Base-by-base conservation (phyloP, 2,329 filamentous ascomycete species). In the Helicocarpus griseus region DNA sequence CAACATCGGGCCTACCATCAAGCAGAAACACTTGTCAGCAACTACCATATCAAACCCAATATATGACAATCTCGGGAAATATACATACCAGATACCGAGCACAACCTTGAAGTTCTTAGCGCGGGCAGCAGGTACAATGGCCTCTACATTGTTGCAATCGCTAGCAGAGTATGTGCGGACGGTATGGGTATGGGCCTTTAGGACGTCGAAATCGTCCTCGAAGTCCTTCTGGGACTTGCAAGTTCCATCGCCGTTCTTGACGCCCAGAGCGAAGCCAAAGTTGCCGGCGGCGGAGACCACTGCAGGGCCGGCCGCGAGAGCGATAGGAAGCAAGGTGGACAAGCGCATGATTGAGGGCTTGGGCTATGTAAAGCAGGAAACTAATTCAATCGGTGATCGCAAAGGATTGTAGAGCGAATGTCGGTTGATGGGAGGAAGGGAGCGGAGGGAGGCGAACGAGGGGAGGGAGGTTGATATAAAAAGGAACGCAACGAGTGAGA, bases 161-260 rank as follows among this genome's bases (percentile, higher is more conserved):
- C 73, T 77, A 17, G 81, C 80, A 19, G 83, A 76, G 67, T 87
- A 88, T 52, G 80, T 79, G 54, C 85, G 78, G 46, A 87, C 82
- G 35, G 85, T 59, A 33, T 71, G 79, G 38, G 78, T 72, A 45
- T 73, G 63, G 47, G 65, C 63, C 58, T 75, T 73, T 61, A 87
- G 74, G 47, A 77, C 75, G 51, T 80, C 75, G 65, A 87, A 85
- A 65, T 87, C 84, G 47, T 70, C 72, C 59, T 80, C 76, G 67
- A 84, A 87, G 67, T 87, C 83, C 43, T 67, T 63, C 40, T 74
- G 70, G 35, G 69, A 69, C 69, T 87, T 87, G 77, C 84, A 87
- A 38, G 64, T 67, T 39, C 76, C 78, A 60, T 81, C 78, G 22
- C 75, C 51, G 57, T 78, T 78, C 65, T 85, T 82, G 60, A 81